Base-by-base conservation (phyloP, 2,329 filamentous ascomycete species). In the Pestalotiopsis sp. region DNA sequence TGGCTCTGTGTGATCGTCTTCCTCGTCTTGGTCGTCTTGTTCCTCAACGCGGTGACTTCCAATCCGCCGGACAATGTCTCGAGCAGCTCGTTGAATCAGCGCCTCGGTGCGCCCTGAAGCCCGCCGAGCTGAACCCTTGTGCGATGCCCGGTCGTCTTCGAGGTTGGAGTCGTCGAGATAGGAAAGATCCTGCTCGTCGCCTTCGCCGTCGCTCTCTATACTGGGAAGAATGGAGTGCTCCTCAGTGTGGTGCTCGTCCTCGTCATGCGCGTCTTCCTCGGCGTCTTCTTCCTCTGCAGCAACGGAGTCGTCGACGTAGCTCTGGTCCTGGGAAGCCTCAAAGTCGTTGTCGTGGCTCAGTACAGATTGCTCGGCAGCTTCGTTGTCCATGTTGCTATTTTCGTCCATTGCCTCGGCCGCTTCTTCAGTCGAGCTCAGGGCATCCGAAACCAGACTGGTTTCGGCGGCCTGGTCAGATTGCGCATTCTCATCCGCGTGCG, bases 41-140 rank as follows among this genome's bases (percentile, higher is more conserved):
- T 72, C 63, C 60, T 71, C 59, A 63, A 62, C 69, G 66, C 75
- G 76, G 49, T 82, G 78, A 45, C 80, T 74, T 67, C 84, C 83
- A 17, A 86, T 82, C 56, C 82, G 83, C 2, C 81, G 83, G 11
- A 87, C 80, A 14, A 88, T 85, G 25, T 84, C 84, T 65, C 83
- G 80, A 1, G 86, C 86, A 0, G 86, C 86, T 27, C 83, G 83
- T 40, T 87, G 84, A 69, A 89, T 88, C 45, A 87, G 78, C 6
- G 84, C 85, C 72, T 88, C 84, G 2, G 86, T 86, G 4, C 82
- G 79, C 11, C 78, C 73, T 1, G 83, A 85, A 1, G 79, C 76
- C n/a, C 81, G 77, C 67, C 27, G 74, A 71, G 57, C 71, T 36
- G 36, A 69, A 13, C 52, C 31, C n/a, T 68, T n/a, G 74, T 73